A percentile compares a stretch with the other conserved stretches of the same genome.
Conservation (phyloP, 225 moss, liverwort and hornwort genomes). For the Takakia lepidozioides region DNA sequence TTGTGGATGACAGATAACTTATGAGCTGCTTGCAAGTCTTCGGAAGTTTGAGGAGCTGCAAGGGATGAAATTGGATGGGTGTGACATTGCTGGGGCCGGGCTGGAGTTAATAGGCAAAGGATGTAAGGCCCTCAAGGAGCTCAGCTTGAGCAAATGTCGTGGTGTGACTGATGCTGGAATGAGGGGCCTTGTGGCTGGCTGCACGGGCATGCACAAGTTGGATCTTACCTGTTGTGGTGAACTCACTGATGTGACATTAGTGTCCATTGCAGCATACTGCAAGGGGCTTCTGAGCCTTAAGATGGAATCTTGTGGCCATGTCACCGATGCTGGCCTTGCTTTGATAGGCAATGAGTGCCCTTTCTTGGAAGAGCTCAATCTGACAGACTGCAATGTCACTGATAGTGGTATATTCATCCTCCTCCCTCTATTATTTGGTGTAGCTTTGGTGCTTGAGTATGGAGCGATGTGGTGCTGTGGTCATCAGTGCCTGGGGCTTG, state of each 20-base stretch:
- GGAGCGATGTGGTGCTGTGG: too few species aligned
- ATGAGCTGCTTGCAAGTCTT: conserved; percentile 30
- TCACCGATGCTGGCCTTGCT: conserved; percentile 45
- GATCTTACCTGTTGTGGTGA: conserved; percentile 87
- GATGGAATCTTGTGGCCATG: conserved; percentile 65
- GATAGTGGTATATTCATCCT: conserved; percentile 41
- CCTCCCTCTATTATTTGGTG: too few species aligned
- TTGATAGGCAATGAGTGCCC: conserved; percentile 44
- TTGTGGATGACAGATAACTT: conserved; percentile 65
- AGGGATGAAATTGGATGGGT: conserved; percentile 68
- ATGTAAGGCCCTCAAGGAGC: conserved; percentile 63
- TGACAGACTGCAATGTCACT: conserved; percentile 64
- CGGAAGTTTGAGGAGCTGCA: conserved; percentile 59
- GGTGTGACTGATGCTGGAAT: conserved; percentile 68
- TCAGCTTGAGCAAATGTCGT: conserved; percentile 73
- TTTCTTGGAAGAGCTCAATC: conserved; percentile 63
- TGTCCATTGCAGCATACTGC: conserved; percentile 52
- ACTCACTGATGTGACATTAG: conserved; percentile 50
- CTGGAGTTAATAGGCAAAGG: conserved; percentile 66
- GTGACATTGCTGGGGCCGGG: conserved; percentile 42
- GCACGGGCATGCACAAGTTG: conserved; percentile 56
- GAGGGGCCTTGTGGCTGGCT: conserved; percentile 42
- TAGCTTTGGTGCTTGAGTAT: too few species aligned
- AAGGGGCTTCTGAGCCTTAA: conserved; percentile 48
- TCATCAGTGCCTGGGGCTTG: too few species aligned